These are phyloP conservation scores for Sporothrix variecibatus DNA, from an alignment of 2,329 filamentous ascomycete genomes.

Conservation along the genomic window DNA sequence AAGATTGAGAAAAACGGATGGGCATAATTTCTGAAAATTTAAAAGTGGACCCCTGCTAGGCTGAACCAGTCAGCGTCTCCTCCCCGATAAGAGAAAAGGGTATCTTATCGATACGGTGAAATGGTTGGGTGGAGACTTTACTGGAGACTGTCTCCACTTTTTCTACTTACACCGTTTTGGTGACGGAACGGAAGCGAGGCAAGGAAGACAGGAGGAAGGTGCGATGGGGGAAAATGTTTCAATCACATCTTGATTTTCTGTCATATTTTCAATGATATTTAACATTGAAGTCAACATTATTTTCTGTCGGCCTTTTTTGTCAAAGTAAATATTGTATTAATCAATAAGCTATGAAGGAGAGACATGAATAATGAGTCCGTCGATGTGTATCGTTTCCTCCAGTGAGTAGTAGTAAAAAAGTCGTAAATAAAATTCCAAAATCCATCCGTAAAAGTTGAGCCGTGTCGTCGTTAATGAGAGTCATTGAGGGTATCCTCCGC, in stretches of 20 bases:
- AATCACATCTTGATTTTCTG: not conserved
- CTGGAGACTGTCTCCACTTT: not conserved
- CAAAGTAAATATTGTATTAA: not conserved
- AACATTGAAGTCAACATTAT: not conserved
- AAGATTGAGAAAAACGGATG: not conserved
- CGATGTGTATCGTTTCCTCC: conserved; percentile 16
- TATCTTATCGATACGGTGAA: not conserved
- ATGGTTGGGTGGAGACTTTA: not conserved
- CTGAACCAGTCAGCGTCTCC: not conserved
- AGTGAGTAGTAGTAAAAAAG: not conserved
- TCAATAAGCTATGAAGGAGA: conserved; percentile 18
- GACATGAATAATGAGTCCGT: conserved; percentile 5
- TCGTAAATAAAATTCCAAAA: not conserved
- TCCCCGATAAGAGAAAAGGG: not conserved
- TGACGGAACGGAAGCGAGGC: not conserved
- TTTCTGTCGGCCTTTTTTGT: not conserved
- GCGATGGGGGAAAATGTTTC: not conserved
- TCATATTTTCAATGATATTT: not conserved
- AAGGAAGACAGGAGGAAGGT: not conserved
- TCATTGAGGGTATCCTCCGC: not conserved
- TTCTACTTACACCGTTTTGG: conserved; percentile 13
- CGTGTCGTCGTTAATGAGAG: conserved; percentile 12
- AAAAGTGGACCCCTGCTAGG: not conserved
- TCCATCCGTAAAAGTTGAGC: not conserved
- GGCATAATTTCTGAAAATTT: not conserved